Base-by-base conservation (phyloP, 1,284 basidiomycete species). In the Moniliophthora roreri region DNA sequence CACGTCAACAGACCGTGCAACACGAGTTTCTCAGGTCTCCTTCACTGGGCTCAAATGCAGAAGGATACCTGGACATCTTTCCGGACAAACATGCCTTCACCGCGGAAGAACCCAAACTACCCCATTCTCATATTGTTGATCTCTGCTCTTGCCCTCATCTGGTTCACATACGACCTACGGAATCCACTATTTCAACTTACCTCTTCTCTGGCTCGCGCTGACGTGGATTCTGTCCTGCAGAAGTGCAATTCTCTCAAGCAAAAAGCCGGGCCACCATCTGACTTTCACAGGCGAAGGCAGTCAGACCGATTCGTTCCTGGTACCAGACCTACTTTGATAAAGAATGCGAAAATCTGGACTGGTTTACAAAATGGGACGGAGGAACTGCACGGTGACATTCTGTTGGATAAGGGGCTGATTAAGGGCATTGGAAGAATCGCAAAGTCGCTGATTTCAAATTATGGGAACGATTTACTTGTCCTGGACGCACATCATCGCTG, bases 221-320 rank as follows among this genome's bases (percentile, higher is more conserved):
- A 51, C 26, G 44, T 39, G 26, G 18, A 16, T 4, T 18, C 6
- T 8, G 10, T 53, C 9, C 51, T 50, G 42, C 11, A 50, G 24
- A 51, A 44, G 18, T 56, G 55, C 16, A 35, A 9, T 13, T 41
- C 51, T 16, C 45, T 56, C 36, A 53, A 51, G 11, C 42, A 37
- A 15, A 4, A 37, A 21, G 51, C 55, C 10, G 55, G 55, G 11
- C 51, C 51, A 5, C 48, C 55, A 34, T 20, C 44, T 10, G 28
- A 53, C 13, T 56, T 56, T 28, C 44, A 56, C 40, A 21, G 20
- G 11, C 51, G 55, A n/a, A 41, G 16, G 15, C 35, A 53, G 37
- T 58, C 56, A 1, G 89, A 93, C 65, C 75, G 91, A 6, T 90
- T 80, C 63, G 85, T 80, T n/a, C 63, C 67, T 1, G 85, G 82